phyloP scores from a whole-genome alignment of 345 rosid genomes.

The Populus euphratica region DNA sequence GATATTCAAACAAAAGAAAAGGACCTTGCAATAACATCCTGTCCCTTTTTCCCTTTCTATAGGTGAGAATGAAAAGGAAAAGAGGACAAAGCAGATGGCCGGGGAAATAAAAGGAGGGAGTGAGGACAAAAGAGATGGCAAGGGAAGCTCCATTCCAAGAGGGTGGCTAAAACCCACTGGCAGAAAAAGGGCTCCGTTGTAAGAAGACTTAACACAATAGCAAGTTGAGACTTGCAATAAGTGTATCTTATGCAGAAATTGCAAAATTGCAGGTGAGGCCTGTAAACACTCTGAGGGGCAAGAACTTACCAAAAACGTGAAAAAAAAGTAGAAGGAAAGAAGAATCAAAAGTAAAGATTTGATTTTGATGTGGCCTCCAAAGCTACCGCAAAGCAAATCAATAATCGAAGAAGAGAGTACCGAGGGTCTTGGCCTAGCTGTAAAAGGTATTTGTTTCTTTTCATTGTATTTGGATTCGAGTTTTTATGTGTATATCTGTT shows the following conservation, averaged over 20 bases:
- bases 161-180: too few relatives aligned
- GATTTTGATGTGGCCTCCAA: not conserved
- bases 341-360: not conserved
- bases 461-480: too few relatives aligned
- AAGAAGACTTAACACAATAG: slow-evolving; percentile 1
- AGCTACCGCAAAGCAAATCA: too few relatives aligned
- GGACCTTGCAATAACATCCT: not conserved
- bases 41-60: not conserved
- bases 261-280: slow-evolving; percentile 3
- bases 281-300: slow-evolving; percentile 8
- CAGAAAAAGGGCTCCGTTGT: not conserved
- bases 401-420: not conserved
- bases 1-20: not conserved
- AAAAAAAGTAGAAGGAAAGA: not conserved
- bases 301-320: not conserved
- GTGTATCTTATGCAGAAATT: not conserved
- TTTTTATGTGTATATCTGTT: too few relatives aligned
- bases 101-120: too few relatives aligned
- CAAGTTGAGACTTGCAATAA: not conserved
- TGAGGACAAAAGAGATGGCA: not conserved
- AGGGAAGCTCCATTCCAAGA: not conserved
- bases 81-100: not conserved
- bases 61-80: not conserved
- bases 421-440: too few relatives aligned
- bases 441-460: too few relatives aligned